Evolutionary conservation across 2,329 filamentous ascomycete species (phyloP).

Genomic region (Remersonia thermophila): DNA sequence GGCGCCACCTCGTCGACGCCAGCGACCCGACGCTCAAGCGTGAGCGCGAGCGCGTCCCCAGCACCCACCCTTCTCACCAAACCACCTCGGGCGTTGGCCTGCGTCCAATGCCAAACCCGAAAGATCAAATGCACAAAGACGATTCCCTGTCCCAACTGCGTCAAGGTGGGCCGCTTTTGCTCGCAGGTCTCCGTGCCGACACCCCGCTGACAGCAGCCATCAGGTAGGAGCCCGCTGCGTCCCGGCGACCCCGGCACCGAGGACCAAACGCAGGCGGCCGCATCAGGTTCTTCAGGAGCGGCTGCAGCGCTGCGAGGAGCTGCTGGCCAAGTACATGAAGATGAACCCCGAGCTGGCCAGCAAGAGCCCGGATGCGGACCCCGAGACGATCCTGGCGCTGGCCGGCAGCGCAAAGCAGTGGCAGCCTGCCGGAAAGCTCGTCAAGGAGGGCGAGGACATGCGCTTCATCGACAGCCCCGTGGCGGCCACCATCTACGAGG

Average conservation of each 20-base stretch:
- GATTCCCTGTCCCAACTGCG: constrained; percentile 47
- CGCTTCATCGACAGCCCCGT: constrained; percentile 47
- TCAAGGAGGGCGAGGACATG: constrained; percentile 41
- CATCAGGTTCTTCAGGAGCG: constrained; percentile 51
- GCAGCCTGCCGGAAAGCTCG: constrained; percentile 39
- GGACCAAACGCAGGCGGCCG: constrained; percentile 45
- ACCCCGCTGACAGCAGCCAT: background rate
- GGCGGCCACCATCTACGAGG: constrained; percentile 41
- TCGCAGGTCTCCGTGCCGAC: background rate
- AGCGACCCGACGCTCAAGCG: too few species aligned
- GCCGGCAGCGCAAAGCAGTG: constrained; percentile 17
- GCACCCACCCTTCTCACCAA: constrained; percentile 18
- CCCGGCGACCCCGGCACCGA: constrained; percentile 47
- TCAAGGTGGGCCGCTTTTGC: constrained; percentile 34
- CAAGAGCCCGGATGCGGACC: constrained; percentile 19
- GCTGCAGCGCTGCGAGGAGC: constrained; percentile 44
- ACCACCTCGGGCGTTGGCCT: constrained; percentile 36
- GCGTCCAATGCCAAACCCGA: constrained; percentile 46
- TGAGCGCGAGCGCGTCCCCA: background rate
- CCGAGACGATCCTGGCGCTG: constrained; percentile 12
- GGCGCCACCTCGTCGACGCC: too few species aligned
- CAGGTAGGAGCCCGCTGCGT: constrained; percentile 30
- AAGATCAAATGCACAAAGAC: constrained; percentile 52
- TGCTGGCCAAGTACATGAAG: constrained; percentile 44
- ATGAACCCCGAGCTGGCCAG: constrained; percentile 11